phyloP scores from a whole-genome alignment of 306 rosid genomes.

The Gynostemma pentaphyllum region DNA sequence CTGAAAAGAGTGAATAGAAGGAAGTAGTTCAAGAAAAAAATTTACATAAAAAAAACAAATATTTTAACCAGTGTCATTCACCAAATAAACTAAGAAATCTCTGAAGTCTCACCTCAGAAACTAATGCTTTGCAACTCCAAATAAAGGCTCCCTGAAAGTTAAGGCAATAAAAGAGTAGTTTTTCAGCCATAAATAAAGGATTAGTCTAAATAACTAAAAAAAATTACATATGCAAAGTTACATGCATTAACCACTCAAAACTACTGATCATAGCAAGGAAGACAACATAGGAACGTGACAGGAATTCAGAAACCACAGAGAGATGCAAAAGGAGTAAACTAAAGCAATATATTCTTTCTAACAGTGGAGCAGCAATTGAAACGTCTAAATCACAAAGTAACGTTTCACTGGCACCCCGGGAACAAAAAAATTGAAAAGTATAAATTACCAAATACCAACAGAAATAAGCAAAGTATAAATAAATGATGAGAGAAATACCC shows the following conservation, averaged over 20 bases:
- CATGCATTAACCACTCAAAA: neutral
- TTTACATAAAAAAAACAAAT: neutral
- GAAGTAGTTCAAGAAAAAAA: neutral
- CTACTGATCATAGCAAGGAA: neutral
- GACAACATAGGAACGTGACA: neutral
- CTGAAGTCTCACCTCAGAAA: constrained; percentile 61
- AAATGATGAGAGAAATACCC: neutral
- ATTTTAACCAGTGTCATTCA: neutral
- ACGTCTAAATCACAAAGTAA: neutral
- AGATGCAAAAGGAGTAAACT: neutral
- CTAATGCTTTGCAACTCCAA: constrained; percentile 87
- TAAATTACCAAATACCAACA: neutral
- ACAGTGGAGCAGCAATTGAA: constrained; percentile 1
- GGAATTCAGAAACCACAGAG: neutral
- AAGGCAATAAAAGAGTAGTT: constrained; percentile 5
- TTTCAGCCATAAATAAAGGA: constrained; percentile 4
- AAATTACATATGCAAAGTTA: neutral
- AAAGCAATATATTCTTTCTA: neutral
- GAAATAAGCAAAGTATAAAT: neutral
- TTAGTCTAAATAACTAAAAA: neutral
- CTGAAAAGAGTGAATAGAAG: neutral
- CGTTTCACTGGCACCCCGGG: neutral
- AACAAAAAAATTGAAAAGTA: neutral
- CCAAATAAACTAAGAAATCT: neutral
- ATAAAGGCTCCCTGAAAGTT: constrained; percentile 79